A percentile compares a stretch with the other conserved stretches of the same genome.
Conservation (phyloP, 2,329 filamentous ascomycete genomes). For the Penicillium decumbens region DNA sequence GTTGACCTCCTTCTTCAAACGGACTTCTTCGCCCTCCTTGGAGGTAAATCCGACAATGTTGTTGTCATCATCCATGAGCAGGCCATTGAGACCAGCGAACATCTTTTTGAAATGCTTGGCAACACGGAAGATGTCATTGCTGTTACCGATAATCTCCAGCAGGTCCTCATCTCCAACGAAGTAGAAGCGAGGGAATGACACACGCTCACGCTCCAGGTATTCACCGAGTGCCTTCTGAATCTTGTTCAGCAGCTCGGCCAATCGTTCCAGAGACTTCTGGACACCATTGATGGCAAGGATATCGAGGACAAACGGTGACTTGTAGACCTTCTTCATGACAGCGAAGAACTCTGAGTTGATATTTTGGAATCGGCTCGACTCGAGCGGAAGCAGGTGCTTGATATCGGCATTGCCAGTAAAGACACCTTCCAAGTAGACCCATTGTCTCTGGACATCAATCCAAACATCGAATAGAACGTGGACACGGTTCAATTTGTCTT, state of each 20-base stretch:
- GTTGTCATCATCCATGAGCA: constrained; percentile 84
- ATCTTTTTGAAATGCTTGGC: constrained; percentile 99
- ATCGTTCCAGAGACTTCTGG: constrained; percentile 88
- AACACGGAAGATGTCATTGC: constrained; percentile 91
- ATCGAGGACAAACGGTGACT: constrained; percentile 90
- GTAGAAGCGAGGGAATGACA: constrained; percentile 98
- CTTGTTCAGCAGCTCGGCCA: constrained; percentile 97
- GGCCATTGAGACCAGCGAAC: constrained; percentile 92
- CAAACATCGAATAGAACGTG: constrained; percentile 98
- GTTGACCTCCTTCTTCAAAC: constrained; percentile 84
- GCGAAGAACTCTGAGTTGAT: constrained; percentile 98
- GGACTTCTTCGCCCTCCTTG: constrained; percentile 87
- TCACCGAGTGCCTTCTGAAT: constrained; percentile 98
- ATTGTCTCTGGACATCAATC: constrained; percentile 99
- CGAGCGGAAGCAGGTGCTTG: constrained; percentile 92
- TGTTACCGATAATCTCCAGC: constrained; percentile 98
- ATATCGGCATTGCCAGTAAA: constrained; percentile 99
- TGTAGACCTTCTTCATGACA: constrained; percentile 99
- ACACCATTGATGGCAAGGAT: constrained; percentile 93
- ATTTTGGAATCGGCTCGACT: constrained; percentile 95
- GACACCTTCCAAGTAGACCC: constrained; percentile 98
- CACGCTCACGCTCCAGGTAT: constrained; percentile 94
- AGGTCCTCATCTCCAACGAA: constrained; percentile 98
- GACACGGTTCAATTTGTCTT: constrained; percentile 95
- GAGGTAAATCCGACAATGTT: constrained; percentile 90